Percentiles rank a stretch among this genome's conserved stretches.
phyloP scores from a whole-genome alignment of 257 asterid genomes.

The Phtheirospermum japonicum region DNA sequence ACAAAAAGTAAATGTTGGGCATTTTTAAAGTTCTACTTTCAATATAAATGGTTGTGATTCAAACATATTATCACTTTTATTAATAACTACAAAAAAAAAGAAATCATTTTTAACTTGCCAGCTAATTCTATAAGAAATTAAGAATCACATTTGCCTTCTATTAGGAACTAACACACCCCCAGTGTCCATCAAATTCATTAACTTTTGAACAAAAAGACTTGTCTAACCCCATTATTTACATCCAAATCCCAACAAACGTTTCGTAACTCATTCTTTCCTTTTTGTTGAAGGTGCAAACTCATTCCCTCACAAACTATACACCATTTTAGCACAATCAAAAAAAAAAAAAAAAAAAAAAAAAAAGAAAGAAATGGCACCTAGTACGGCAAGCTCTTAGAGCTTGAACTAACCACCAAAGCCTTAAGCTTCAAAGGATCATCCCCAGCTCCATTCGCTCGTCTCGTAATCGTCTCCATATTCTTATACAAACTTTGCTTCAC shows the following conservation, averaged over 20 bases:
- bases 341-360: background rate
- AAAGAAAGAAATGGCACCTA: constrained; percentile 20
- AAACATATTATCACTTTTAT: no score
- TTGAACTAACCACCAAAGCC: constrained; percentile 47
- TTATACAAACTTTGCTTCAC: constrained; percentile 59
- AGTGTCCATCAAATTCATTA: background rate
- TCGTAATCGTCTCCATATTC: constrained; percentile 59
- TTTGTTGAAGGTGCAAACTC: background rate
- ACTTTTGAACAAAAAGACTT: background rate
- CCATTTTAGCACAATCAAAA: background rate
- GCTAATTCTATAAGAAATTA: no score
- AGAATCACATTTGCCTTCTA: no score
- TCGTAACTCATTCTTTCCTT: constrained; percentile 24
- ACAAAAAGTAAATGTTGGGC: no score
- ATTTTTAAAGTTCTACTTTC: no score
- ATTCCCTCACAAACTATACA: constrained; percentile 16
- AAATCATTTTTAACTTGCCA: no score
- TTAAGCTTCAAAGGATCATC: constrained; percentile 41
- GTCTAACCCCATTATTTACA: constrained; percentile 25
- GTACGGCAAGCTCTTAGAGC: constrained; percentile 71
- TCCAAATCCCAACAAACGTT: constrained; percentile 26
- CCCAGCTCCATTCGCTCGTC: constrained; percentile 47
- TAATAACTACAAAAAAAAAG: no score
- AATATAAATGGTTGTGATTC: no score
- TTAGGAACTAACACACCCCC: no score